Base-by-base conservation (phyloP, 2,329 filamentous ascomycete genomes). In the Zasmidium cellare region DNA sequence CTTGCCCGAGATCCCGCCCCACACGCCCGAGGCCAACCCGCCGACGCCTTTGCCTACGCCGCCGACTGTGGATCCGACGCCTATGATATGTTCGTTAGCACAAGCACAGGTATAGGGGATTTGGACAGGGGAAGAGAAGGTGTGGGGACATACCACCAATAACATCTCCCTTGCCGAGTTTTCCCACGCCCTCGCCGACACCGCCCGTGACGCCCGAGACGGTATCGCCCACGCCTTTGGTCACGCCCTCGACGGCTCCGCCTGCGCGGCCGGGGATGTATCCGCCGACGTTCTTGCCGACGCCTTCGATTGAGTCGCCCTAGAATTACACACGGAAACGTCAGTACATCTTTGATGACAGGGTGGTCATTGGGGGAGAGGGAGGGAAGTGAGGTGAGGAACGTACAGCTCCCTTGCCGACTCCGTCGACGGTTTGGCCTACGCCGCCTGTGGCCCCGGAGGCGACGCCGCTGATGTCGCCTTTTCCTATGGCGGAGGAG, bases 111-210 rank as follows among this genome's bases (percentile, higher is more conserved):
- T 31, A 7, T 7, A 14, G 28, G 28, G 28, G 14, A 31, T 31
- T 7, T 31, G 14, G 14, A 31, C 7, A 31, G 28, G 28, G 28
- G 28, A 31, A 14, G 14, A 31, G 28, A 14, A 31, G 14, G 28
- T 7, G 28, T 31, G 14, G 28, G n/a, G 23, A 53, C 52, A n/a
- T 23, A 2, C 76, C 76, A 1, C 77, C 77, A 22, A 79, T 67
- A 1, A 79, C 65, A 64, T 80, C 75, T 0, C 77, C 77, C 48
- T 74, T 75, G 0, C 77, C 76, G 1, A 80, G 53, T 61, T 77
- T 77, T 2, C 73, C 74, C 3, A 80, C 75, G 1, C 77, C 76
- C n/a, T 76, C 75, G 3, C 77, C 77, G 2, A 79, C 50, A 2
- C 77, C 77, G 3, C 73, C 69, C 5, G 47, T 50, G 3, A 51